Conservation (phyloP, 495 filamentous ascomycete genomes). For the Aspergillus avenaceus region DNA sequence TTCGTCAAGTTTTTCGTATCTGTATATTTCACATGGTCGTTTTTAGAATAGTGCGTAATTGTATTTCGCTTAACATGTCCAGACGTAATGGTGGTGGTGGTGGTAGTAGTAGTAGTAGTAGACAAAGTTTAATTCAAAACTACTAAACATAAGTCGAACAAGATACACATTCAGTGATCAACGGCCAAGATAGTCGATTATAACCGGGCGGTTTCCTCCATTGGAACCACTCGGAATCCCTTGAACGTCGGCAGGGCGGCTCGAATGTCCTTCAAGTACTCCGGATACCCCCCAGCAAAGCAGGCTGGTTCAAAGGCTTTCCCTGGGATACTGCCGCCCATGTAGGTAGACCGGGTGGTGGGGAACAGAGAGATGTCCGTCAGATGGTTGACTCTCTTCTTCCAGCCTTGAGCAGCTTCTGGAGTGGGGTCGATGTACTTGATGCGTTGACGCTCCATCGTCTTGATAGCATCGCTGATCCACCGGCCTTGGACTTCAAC, state of each 20-base stretch:
- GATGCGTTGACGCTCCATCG: slow-evolving; percentile 36
- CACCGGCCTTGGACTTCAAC: slow-evolving; percentile 49
- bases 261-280: slow-evolving; percentile 36
- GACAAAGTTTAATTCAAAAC: no score
- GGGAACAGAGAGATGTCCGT: slow-evolving; percentile 46
- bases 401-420: slow-evolving; percentile 47
- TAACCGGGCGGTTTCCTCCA: no score
- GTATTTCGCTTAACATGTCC: no score
- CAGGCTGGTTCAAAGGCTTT: slow-evolving; percentile 45
- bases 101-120: no score
- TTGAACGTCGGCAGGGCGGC: slow-evolving; percentile 18
- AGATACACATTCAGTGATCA: no score
- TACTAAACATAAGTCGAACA: no score
- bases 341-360: slow-evolving; percentile 43
- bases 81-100: no score
- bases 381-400: slow-evolving; percentile 32
- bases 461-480: slow-evolving; percentile 44
- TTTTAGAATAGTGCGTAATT: no score
- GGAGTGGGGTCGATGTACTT: slow-evolving; percentile 37
- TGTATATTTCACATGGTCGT: no score
- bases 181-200: no score
- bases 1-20: no score
- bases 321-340: slow-evolving; percentile 48
- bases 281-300: slow-evolving; percentile 37
- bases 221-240: slow-evolving; percentile 29